Conservation (phyloP, 768 basidiomycete genomes). For the Ramaria rubella region DNA sequence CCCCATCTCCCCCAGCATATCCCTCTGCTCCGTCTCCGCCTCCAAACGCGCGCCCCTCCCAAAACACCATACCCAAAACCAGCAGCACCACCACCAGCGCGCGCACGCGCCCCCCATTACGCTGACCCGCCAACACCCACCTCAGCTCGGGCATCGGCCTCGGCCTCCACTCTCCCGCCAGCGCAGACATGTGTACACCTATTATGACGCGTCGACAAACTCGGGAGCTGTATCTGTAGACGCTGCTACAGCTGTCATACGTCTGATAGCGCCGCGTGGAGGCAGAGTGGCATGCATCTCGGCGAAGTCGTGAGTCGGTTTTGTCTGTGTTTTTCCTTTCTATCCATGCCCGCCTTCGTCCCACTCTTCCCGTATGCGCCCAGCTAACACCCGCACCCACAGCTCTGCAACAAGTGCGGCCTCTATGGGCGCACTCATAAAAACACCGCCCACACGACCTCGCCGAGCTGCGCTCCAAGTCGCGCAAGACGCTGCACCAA, state of each 20-base stretch:
- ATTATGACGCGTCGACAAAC: conserved; percentile 80
- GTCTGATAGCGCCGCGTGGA: conserved; percentile 79
- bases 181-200: conserved; percentile 50
- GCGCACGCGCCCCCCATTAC: conserved; percentile 14
- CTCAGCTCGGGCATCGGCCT: conserved; percentile 25
- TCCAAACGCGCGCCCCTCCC: background rate
- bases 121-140: conserved; percentile 33
- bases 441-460: conserved; percentile 48
- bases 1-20: background rate
- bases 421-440: conserved; percentile 74
- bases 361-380: too few species aligned
- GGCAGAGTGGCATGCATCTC: conserved; percentile 66
- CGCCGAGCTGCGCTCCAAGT: background rate
- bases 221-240: conserved; percentile 67
- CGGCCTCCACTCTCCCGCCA: conserved; percentile 21
- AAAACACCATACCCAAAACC: conserved; percentile 5
- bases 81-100: too few species aligned
- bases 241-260: conserved; percentile 83
- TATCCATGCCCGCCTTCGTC: too few species aligned
- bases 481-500: background rate
- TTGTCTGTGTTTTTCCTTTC: too few species aligned
- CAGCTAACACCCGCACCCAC: background rate
- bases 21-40: conserved; percentile 2
- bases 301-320: conserved; percentile 61
- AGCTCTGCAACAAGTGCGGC: conserved; percentile 63